Base-by-base conservation (phyloP, 805 yeast species). In the Suhomyces prunicola region DNA sequence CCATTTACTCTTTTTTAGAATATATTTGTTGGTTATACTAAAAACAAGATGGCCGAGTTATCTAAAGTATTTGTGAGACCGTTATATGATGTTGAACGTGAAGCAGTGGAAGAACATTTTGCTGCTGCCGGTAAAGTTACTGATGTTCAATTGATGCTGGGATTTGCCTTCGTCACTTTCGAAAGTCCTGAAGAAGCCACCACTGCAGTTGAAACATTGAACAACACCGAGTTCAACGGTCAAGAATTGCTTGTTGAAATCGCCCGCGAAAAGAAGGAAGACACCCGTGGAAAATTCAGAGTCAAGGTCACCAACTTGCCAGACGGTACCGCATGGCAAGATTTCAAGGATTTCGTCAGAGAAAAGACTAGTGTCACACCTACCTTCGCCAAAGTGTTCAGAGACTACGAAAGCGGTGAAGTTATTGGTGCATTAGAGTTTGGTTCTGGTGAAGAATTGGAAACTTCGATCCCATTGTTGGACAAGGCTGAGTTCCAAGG, bases 141-240 rank as follows among this genome's bases (percentile, higher is more conserved):
- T 56, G 90, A 86, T 64, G 83, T 86, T 50, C 84, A 84, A 67
- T 71, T 87, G 60, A 78, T 86, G 79, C 86, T 87, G 63, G 97
- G 97, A 44, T 88, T 85, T 65, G 97, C 96, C 24, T 92, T 90
- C 68, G 88, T 93, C 55, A 96, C 92, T 69, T 94, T 84, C 64
- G 90, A 84, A 67, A 81, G 79, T 58, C 78, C 82, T 44, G 85
- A 79, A 54, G 77, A 72, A 56, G 85, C 85, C 46, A 67, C 69
- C 53, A 71, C 67, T 53, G 86, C 86, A 6, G 72, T 76, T 56
- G 78, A 75, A 47, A 73, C 79, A 40, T 74, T 79, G 56, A 60
- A 71, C 56, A 77, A 74, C 54, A 64, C 74, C 57, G 75, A 77
- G 17, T 80, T 81, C 60, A 76, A 74, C 40, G 85, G 84, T 47